Base-by-base conservation (phyloP, 2,329 filamentous ascomycete genomes). In the Phaeosphaeria sp. region DNA sequence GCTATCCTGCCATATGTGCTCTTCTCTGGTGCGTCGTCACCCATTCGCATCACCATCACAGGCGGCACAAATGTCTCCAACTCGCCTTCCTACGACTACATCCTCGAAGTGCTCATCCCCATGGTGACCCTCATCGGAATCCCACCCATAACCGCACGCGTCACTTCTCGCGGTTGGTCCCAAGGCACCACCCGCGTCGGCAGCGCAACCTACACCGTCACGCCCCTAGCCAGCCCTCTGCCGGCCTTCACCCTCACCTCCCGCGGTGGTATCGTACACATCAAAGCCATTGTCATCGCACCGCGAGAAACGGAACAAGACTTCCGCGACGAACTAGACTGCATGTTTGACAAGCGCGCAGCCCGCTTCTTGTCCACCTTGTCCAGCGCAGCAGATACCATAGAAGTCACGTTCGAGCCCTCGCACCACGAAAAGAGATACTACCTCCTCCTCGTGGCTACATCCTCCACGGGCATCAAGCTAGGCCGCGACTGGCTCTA, bases 41-140 rank as follows among this genome's bases (percentile, higher is more conserved):
- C 63, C 1, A 62, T 79, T 6, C 65, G 60, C 20, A 62, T 88
- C 9, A 78, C 69, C 1, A 80, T 88, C 36, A 81, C 75, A 9
- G 86, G 86, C 6, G 86, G 86, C 7, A 88, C 86, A 0, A 87
- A 88, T 62, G 82, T 85, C 1, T 81, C 81, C 0, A 79, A 77
- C 30, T 82, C 83, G 0, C 85, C 85, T 7, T 85, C 83, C 2
- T 81, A 79, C 65, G 86, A 88, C 49, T 88, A 87, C 63, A 74
- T 85, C 10, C 59, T 73, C 2, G 81, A 87, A 64, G 85, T 88
- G 3, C 77, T 88, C 6, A 65, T 84, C 2, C 86, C 86, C 0
- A 84, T 82, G 55, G 79, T 87, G 21, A 59, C 74, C 1, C 74
- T 68, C 27, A 77, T 88, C 33, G 84, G 85, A 5, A 73, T 87